Conservation (phyloP, 345 rosid genomes). For the Lepidium aucheri region DNA sequence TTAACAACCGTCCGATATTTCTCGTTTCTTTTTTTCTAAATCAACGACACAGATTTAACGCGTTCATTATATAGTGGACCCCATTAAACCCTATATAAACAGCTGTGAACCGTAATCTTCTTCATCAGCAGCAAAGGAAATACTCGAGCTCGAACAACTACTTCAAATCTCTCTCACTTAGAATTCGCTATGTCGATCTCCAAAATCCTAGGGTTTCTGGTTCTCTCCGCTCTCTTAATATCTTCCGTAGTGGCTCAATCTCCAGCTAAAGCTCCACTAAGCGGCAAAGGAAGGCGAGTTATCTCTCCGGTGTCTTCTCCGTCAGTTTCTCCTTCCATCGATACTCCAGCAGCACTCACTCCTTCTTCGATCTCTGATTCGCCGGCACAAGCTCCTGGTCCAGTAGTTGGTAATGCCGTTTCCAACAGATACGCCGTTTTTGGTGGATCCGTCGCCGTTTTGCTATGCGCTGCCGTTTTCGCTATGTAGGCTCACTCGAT, state of each 20-base stretch:
- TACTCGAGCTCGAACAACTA: not conserved
- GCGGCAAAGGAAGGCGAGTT: slow-evolving; percentile 3
- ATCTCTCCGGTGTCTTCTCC: not conserved
- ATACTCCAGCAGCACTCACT: not conserved
- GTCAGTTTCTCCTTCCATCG: slow-evolving; percentile 8
- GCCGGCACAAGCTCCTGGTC: slow-evolving; percentile 20
- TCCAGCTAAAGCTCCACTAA: slow-evolving; percentile 15
- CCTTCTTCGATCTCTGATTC: slow-evolving; percentile 13
- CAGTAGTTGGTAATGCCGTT: not conserved
- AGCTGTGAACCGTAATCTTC: not conserved
- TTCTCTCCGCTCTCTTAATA: not conserved
- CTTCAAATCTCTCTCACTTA: not conserved
- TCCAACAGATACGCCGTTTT: not conserved
- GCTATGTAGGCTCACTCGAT: not conserved
- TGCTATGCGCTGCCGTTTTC: slow-evolving; percentile 13
- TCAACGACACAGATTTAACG: not conserved
- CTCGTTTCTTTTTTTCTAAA: not conserved
- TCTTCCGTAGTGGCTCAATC: slow-evolving; percentile 13
- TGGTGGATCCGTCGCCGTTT: slow-evolving; percentile 4
- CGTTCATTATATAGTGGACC: not conserved
- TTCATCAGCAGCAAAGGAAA: not conserved
- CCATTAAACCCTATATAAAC: not conserved
- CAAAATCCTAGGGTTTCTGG: not conserved
- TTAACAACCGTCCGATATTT: not conserved
- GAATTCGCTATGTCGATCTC: slow-evolving; percentile 1